Evolutionary conservation across 495 filamentous ascomycete genomes (phyloP).

Genomic region (Astrothelium macrocarpum): DNA sequence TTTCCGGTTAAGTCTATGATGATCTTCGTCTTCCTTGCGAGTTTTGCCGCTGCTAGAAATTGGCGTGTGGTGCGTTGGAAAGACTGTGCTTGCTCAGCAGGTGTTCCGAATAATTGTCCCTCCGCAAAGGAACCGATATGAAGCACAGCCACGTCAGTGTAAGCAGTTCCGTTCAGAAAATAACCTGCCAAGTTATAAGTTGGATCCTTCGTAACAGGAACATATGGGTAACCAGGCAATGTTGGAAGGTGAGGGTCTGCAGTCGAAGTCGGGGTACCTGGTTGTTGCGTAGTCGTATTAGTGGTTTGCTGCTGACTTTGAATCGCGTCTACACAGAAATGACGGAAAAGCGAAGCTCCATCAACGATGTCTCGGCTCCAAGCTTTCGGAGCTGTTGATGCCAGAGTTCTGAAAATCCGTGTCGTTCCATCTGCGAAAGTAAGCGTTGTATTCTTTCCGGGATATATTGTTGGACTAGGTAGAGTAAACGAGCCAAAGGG

Average conservation of each 20-base stretch:
- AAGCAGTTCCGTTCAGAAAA: conserved; percentile 29
- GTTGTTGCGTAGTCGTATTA: not conserved
- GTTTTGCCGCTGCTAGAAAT: conserved; percentile 35
- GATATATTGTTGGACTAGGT: too few relatives aligned
- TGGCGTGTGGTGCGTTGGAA: conserved; percentile 34
- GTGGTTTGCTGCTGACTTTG: not conserved
- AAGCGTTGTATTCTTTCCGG: too few relatives aligned
- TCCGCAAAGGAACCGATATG: conserved; percentile 26
- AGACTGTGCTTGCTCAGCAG: conserved; percentile 23
- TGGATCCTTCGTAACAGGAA: too few relatives aligned
- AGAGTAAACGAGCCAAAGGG: too few relatives aligned
- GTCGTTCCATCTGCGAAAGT: too few relatives aligned
- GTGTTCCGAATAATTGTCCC: conserved; percentile 46
- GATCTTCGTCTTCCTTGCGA: conserved; percentile 34
- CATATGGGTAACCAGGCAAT: too few relatives aligned
- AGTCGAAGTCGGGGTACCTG: not conserved
- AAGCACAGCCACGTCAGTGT: too few relatives aligned
- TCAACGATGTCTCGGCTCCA: not conserved
- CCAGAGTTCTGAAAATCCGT: too few relatives aligned
- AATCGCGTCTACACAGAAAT: not conserved
- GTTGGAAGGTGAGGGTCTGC: conserved; percentile 13
- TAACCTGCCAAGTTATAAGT: conserved; percentile 41
- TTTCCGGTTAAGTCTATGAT: conserved; percentile 47
- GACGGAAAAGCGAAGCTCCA: not conserved
- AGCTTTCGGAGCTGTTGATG: not conserved